A percentile compares a stretch with the other conserved stretches of the same genome.
Evolutionary conservation across 139 green algal species (phyloP).

Genomic region (Dunaliella primolecta): DNA sequence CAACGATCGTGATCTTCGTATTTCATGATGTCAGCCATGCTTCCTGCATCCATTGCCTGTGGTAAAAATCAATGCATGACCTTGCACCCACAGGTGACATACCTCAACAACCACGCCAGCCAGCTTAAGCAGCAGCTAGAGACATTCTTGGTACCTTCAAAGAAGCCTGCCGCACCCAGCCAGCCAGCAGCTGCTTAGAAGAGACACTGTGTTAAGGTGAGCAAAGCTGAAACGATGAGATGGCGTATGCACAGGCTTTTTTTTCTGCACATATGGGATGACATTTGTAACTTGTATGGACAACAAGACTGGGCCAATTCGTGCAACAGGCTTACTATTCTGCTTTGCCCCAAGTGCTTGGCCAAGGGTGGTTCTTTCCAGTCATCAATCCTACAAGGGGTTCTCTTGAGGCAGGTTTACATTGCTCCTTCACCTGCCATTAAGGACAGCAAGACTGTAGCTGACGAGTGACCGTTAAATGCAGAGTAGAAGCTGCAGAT

Average conservation of each 20-base stretch:
- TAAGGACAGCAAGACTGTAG: too few species aligned
- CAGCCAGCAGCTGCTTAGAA: neutral
- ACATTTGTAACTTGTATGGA: neutral
- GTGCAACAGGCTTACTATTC: neutral
- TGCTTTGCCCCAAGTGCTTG: neutral
- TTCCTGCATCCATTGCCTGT: too few species aligned
- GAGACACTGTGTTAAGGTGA: neutral
- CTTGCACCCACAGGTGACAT: slow-evolving; percentile 63
- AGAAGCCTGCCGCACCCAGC: slow-evolving; percentile 10
- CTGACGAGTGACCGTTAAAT: too few species aligned
- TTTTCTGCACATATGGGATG: neutral
- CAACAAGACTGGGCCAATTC: too few species aligned
- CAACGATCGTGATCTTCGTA: too few species aligned
- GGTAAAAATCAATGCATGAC: too few species aligned
- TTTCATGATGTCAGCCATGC: too few species aligned
- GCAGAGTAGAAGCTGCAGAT: too few species aligned
- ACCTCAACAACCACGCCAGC: slow-evolving; percentile 74
- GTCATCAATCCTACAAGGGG: neutral
- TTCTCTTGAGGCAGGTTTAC: too few species aligned
- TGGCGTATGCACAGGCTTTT: too few species aligned
- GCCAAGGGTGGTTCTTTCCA: neutral
- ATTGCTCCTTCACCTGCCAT: too few species aligned
- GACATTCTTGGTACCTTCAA: slow-evolving; percentile 52
- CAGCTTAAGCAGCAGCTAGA: slow-evolving; percentile 84
- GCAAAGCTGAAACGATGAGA: neutral